Conservation (phyloP, 306 rosid species). For the Mimosa bimucronata region DNA sequence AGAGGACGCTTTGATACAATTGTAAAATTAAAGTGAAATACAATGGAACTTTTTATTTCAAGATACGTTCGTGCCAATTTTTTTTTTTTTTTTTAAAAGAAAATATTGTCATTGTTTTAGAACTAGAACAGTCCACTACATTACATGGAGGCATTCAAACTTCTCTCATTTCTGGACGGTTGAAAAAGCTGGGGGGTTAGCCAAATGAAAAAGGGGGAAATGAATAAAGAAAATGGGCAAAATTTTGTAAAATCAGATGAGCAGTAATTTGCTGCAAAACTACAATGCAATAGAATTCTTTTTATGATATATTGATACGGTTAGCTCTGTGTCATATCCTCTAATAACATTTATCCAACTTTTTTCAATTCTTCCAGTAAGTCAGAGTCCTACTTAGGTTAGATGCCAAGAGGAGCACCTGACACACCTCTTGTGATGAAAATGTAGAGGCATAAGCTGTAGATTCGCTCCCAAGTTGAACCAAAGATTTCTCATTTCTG, state of each 20-base stretch:
- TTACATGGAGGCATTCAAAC: neutral
- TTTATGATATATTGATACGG: neutral
- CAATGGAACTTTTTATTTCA: neutral
- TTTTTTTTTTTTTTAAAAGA: no score
- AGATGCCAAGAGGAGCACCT: neutral
- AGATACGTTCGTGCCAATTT: neutral
- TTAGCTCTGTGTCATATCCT: neutral
- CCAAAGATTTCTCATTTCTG: neutral
- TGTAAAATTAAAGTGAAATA: neutral
- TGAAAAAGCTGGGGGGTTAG: neutral
- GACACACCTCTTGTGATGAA: neutral
- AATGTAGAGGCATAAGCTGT: constrained; percentile 12
- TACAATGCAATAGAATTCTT: neutral
- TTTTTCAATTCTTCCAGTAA: neutral
- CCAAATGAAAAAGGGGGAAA: neutral
- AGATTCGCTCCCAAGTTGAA: neutral
- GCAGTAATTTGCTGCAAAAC: neutral
- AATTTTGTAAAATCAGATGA: neutral
- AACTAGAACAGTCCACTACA: neutral
- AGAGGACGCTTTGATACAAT: neutral
- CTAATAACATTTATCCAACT: neutral
- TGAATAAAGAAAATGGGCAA: no score
- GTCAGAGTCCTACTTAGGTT: neutral
- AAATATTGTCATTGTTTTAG: neutral
- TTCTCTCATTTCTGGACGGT: neutral